Base-by-base conservation (phyloP, 352 stramenopile genomes). In the Aphanomyces euteiches region DNA sequence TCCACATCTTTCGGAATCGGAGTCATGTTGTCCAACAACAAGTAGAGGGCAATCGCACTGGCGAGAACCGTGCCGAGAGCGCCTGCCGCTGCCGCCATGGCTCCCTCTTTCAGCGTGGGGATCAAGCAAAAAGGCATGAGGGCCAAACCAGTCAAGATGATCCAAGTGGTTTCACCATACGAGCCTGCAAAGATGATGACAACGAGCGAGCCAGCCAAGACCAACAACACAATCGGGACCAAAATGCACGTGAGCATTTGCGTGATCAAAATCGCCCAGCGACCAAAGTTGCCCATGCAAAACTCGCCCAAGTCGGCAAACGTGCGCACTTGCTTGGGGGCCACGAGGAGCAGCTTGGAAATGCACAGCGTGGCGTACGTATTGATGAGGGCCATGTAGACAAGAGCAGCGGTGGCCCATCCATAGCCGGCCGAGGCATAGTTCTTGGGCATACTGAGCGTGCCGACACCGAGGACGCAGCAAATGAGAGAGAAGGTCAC, bases 381-480 rank as follows among this genome's bases (percentile, higher is more conserved):
- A 39, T 72, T 72, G 66, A 56, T 48, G 21, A 43, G 50, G 5
- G 66, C 66, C 66, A 72, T 72, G 54, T 67, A 69, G 1, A 72
- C 5, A n/a, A 72, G 47, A 3, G 53, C 66, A 15, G 61, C 41
- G 8, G 66, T 39, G 37, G 66, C 66, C 60, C 60, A 67, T 2
- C 19, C 37, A 19, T 67, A 67, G 8, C 60, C 60, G 21, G 40
- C 60, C n/a, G n/a, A 21, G 45, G 45, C 78, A 66, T 87, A 90
- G 73, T 90, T 90, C 38, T 75, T 80, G 0, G 83, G 81, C 79
- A 90, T 87, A 56, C 83, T 81, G 45, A 90, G 80, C 38, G 83
- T 89, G 12, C 83, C 83, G 40, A 90, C 83, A 37, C 60, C n/a
- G n/a, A n/a, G n/a, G n/a, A n/a, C n/a, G n/a, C n/a, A n/a, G n/a